Base-by-base conservation (phyloP, 805 yeast genomes). In the Metschnikowia henanensis region DNA sequence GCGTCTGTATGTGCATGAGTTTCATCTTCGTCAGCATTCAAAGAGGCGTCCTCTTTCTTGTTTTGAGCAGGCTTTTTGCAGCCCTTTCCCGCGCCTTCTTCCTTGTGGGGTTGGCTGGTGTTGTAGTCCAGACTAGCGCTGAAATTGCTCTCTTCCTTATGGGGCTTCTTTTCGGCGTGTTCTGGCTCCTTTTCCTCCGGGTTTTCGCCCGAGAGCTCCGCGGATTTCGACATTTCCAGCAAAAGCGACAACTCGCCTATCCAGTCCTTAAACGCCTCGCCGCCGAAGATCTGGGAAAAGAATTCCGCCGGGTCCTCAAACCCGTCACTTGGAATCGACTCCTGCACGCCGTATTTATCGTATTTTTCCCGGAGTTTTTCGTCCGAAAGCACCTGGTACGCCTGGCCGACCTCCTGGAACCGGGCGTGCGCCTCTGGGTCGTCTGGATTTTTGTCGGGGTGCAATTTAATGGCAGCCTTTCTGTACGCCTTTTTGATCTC, bases 401-500 rank as follows among this genome's bases (percentile, higher is more conserved):
- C 94, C 58, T 85, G 88, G 3, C 76, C 76, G 5, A 72, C 75
- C 45, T 69, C 75, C 51, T 72, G 76, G 44, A 72, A 72, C 51
- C 58, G 59, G 21, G 71, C 68, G 6, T 75, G 75, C 1, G 76
- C 76, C 29, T 50, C 56, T 2, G 75, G 75, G 45, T 72, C 75
- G 41, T 68, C 61, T n/a, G 76, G 76, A 44, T 70, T 70, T 50
- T 71, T 72, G 54, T 71, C 76, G 4, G 76, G 77, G 64, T 92
- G 99, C 39, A 87, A 86, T 45, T 73, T 75, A 65, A 92, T 85
- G 6, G 98, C 98, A 63, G 82, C 81, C 62, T 86, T 87, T 50
- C 99, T 77, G 56, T 71, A 71, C 9, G 76, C 75, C 48, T 69
- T 70, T 50, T 71, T 71, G 54, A 71, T 71, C 16, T 71, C 76